Percentiles rank a stretch among this genome's conserved stretches.
Evolutionary conservation across 2,329 filamentous ascomycete species (phyloP).

Genomic region (Aspergillus pseudoglaucus): DNA sequence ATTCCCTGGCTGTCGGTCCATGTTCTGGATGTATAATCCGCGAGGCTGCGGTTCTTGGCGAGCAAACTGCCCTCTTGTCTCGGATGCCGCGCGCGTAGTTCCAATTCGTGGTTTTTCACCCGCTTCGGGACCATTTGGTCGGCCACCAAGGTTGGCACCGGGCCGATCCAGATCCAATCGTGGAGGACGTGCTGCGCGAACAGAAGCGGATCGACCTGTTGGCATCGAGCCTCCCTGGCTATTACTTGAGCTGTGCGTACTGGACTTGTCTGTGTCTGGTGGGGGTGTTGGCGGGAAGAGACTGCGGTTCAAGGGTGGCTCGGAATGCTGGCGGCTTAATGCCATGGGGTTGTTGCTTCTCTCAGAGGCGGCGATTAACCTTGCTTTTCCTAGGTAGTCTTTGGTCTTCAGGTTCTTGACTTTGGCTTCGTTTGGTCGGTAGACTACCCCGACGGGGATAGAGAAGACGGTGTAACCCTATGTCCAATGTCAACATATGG

Average conservation of each 20-base stretch:
- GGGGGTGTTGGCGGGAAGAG: conserved; percentile 98
- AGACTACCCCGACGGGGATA: conserved; percentile 91
- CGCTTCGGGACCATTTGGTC: conserved; percentile 15
- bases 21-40: conserved; percentile 17
- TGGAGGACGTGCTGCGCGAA: conserved; percentile 41
- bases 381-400: conserved; percentile 94
- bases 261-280: conserved; percentile 70
- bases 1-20: conserved; percentile 21
- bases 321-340: not conserved
- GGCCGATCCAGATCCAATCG: conserved; percentile 37
- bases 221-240: conserved; percentile 19
- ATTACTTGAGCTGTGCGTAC: conserved; percentile 18
- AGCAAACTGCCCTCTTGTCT: conserved; percentile 41
- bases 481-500: not conserved
- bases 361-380: conserved; percentile 82
- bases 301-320: conserved; percentile 66
- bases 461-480: conserved; percentile 98
- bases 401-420: conserved; percentile 97
- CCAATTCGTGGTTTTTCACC: conserved; percentile 39
- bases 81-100: conserved; percentile 46
- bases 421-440: conserved; percentile 93
- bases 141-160: conserved; percentile 28
- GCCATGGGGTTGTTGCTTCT: conserved; percentile 67
- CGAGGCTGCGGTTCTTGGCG: conserved; percentile 23
- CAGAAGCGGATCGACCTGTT: conserved; percentile 44